Evolutionary conservation across 805 yeast species (phyloP).

Genomic region (Saitoella complicata): DNA sequence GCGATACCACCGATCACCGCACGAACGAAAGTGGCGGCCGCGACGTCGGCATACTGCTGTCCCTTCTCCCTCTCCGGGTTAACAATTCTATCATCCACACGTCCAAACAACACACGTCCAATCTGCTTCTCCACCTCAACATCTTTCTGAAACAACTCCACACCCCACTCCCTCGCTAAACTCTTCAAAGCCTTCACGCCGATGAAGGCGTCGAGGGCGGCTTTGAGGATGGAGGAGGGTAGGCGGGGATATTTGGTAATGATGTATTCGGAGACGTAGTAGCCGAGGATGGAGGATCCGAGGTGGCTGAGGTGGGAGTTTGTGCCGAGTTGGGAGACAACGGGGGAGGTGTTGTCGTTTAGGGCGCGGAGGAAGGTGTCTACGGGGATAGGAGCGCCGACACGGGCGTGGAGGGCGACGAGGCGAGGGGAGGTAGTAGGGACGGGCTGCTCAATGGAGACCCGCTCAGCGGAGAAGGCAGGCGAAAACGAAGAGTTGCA

Average conservation of each 20-base stretch:
- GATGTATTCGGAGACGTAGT: conserved; percentile 58
- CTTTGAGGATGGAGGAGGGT: conserved; percentile 61
- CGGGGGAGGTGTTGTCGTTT: conserved; percentile 34
- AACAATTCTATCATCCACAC: conserved; percentile 14
- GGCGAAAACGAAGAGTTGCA: background rate
- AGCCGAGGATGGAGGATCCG: conserved; percentile 63
- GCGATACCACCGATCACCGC: conserved; percentile 72
- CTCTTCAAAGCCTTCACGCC: conserved; percentile 48
- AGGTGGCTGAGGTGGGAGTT: conserved; percentile 68
- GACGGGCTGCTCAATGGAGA: background rate
- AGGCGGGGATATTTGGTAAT: conserved; percentile 73
- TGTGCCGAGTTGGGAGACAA: conserved; percentile 26
- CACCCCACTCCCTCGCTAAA: conserved; percentile 74
- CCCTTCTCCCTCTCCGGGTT: background rate
- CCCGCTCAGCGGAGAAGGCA: too few relatives aligned
- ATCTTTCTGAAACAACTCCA: conserved; percentile 54
- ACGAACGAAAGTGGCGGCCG: conserved; percentile 52
- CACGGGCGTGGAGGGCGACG: conserved; percentile 61
- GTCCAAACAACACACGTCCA: conserved; percentile 3
- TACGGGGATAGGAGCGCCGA: conserved; percentile 47
- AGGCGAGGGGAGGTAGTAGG: conserved; percentile 35
- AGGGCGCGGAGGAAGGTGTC: conserved; percentile 69
- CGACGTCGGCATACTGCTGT: conserved; percentile 18
- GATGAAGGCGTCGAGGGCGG: conserved; percentile 60
- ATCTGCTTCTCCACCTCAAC: conserved; percentile 48